Evolutionary conservation across 345 rosid species (phyloP).

Genomic region (Odontarrhena argentea): DNA sequence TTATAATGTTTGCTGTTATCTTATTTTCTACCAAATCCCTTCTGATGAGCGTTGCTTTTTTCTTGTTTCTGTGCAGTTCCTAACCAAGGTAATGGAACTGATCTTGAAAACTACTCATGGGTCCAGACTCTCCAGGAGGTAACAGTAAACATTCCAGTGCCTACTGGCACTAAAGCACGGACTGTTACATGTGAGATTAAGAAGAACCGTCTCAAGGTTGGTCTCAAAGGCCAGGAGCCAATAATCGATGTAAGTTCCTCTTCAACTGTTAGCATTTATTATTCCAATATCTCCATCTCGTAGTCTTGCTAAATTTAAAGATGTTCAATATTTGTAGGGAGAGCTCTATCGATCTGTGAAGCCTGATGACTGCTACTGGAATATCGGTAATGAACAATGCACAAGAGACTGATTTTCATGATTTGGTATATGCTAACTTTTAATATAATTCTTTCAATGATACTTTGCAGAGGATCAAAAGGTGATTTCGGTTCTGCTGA

Average conservation of each 20-base stretch:
- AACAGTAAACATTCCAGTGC: slow-evolving; percentile 74
- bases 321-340: slow-evolving; percentile 52
- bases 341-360: slow-evolving; percentile 69
- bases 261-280: slow-evolving; percentile 1
- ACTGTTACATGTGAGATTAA: slow-evolving; percentile 74
- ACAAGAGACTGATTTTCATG: not conserved
- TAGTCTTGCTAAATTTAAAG: slow-evolving; percentile 30
- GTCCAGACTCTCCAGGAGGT: slow-evolving; percentile 92
- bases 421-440: slow-evolving; percentile 1
- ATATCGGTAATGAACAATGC: slow-evolving; percentile 59
- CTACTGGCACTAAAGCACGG: slow-evolving; percentile 79
- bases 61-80: slow-evolving; percentile 59
- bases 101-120: slow-evolving; percentile 91
- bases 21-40: not conserved
- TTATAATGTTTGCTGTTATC: not conserved
- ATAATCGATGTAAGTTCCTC: slow-evolving; percentile 69
- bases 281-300: not conserved
- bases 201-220: slow-evolving; percentile 85
- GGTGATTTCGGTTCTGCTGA: slow-evolving; percentile 57
- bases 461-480: slow-evolving; percentile 46
- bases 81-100: slow-evolving; percentile 89
- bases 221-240: slow-evolving; percentile 89
- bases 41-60: not conserved
- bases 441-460: slow-evolving; percentile 19
- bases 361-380: slow-evolving; percentile 97